phyloP scores from a whole-genome alignment of 2,329 filamentous ascomycete species.

The Salinomyces thailandicus region DNA sequence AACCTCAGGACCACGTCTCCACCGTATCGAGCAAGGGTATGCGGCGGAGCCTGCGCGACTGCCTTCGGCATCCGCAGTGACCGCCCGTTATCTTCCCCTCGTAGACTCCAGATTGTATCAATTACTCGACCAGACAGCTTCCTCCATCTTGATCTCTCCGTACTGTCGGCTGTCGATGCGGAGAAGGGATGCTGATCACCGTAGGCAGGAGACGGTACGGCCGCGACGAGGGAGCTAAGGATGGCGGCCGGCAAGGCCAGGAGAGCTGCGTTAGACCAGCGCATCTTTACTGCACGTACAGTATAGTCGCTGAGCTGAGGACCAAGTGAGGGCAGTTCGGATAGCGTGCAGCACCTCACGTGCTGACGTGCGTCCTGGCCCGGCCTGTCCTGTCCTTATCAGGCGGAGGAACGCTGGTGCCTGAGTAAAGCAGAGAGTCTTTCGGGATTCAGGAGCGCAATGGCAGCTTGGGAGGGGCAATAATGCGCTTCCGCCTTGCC shows the following conservation, averaged over 20 bases:
- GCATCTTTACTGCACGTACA: constrained; percentile 6
- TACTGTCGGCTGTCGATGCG: constrained; percentile 3
- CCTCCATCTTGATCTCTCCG: constrained; percentile 8
- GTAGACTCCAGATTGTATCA: constrained; percentile 8
- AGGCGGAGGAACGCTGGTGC: too few species aligned
- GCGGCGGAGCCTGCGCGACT: constrained; percentile 10
- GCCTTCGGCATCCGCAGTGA: background rate
- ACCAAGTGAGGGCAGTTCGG: too few species aligned
- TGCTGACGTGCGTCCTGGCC: too few species aligned
- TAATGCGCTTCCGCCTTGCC: too few species aligned
- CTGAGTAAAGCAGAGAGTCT: too few species aligned
- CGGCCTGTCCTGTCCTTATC: too few species aligned
- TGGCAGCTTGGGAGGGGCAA: too few species aligned
- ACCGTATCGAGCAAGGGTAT: constrained; percentile 45
- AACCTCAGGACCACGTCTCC: constrained; percentile 85
- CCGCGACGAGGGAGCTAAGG: constrained; percentile 7
- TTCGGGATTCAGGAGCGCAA: too few species aligned
- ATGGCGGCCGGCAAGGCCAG: constrained; percentile 8
- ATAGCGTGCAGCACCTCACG: too few species aligned
- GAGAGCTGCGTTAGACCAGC: constrained; percentile 5
- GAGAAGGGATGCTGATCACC: constrained; percentile 5
- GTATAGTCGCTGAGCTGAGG: too few species aligned
- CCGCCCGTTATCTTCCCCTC: background rate
- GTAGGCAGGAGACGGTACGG: constrained; percentile 9
- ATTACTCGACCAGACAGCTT: constrained; percentile 10